Percentiles rank a stretch among this genome's conserved stretches.
Evolutionary conservation across 805 yeast species (phyloP).

Genomic region (Yueomyces sinensis): DNA sequence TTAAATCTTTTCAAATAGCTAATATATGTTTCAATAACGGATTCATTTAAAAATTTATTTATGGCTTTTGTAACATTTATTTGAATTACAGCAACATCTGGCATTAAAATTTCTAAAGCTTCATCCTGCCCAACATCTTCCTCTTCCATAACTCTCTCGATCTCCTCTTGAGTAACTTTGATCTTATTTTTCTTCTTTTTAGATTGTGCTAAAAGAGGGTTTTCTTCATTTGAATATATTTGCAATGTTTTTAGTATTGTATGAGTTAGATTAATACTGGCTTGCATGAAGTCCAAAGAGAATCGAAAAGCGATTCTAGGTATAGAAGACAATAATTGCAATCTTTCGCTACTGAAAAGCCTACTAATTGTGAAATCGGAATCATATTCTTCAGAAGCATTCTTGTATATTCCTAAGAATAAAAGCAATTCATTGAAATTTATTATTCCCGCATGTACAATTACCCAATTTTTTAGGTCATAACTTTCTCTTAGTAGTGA

Average conservation of each 20-base stretch:
- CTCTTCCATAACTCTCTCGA: conserved; percentile 26
- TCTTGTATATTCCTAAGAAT: conserved; percentile 26
- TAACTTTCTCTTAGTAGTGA: conserved; percentile 28
- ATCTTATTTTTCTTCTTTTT: conserved; percentile 26
- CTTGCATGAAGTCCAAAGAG: conserved; percentile 47
- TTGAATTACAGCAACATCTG: conserved; percentile 4
- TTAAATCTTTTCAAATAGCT: conserved; percentile 44
- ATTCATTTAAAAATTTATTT: conserved; percentile 27
- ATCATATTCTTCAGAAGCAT: conserved; percentile 27
- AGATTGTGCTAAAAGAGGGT: conserved; percentile 34
- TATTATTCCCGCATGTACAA: conserved; percentile 57
- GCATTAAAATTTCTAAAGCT: conserved; percentile 18
- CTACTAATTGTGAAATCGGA: conserved; percentile 45
- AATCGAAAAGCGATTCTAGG: conserved; percentile 54
- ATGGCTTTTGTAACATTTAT: conserved; percentile 15
- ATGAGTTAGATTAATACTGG: conserved; percentile 52
- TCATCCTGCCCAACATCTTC: conserved; percentile 21
- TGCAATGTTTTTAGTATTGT: conserved; percentile 57
- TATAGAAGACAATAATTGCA: conserved; percentile 41
- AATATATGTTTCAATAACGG: conserved; percentile 53
- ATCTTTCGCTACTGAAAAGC: conserved; percentile 51
- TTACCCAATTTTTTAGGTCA: conserved; percentile 36
- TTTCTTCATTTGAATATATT: conserved; percentile 37
- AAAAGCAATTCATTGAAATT: conserved; percentile 52
- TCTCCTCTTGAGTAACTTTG: conserved; percentile 18